Conservation (phyloP, 164 flowering plant species). For the Platanus orientalis region DNA sequence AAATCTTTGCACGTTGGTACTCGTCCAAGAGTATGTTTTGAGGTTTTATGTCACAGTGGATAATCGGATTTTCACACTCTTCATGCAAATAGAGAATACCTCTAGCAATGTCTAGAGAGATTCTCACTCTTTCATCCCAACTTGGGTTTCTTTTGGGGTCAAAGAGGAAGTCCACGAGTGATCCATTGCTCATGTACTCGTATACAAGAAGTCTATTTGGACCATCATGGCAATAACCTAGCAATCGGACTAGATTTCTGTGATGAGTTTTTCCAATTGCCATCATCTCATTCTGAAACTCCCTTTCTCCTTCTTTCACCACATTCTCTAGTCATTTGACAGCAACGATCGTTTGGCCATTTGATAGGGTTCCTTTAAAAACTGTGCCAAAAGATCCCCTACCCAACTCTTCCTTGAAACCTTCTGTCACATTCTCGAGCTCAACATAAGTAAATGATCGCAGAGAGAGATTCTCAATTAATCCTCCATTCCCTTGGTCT, state of each 20-base stretch:
- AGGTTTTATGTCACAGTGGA: slow-evolving; percentile 1
- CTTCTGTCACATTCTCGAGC: slow-evolving; percentile 19
- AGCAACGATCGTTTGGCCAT: slow-evolving; percentile 13
- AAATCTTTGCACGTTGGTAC: neutral
- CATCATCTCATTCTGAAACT: neutral
- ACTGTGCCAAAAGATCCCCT: slow-evolving; percentile 28
- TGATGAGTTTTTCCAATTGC: neutral
- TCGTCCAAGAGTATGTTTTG: neutral
- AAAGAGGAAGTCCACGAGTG: neutral
- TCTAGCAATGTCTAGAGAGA: neutral
- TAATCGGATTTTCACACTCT: neutral
- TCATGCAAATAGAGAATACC: neutral
- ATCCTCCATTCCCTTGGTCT: neutral
- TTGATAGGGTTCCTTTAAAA: slow-evolving; percentile 20
- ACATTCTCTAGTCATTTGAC: slow-evolving; percentile 22
- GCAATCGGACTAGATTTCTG: neutral
- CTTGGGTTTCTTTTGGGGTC: neutral
- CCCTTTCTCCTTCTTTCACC: slow-evolving; percentile 15
- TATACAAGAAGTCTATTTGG: neutral
- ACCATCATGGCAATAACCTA: neutral
- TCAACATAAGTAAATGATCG: slow-evolving; percentile 21
- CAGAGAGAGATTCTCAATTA: slow-evolving; percentile 12
- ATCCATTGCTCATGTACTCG: neutral
- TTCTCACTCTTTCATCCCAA: neutral
- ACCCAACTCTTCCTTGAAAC: slow-evolving; percentile 29